These are phyloP conservation scores for Veloporphyrellus conicus DNA, from an alignment of 1,284 basidiomycete species.

Conservation along the genomic window DNA sequence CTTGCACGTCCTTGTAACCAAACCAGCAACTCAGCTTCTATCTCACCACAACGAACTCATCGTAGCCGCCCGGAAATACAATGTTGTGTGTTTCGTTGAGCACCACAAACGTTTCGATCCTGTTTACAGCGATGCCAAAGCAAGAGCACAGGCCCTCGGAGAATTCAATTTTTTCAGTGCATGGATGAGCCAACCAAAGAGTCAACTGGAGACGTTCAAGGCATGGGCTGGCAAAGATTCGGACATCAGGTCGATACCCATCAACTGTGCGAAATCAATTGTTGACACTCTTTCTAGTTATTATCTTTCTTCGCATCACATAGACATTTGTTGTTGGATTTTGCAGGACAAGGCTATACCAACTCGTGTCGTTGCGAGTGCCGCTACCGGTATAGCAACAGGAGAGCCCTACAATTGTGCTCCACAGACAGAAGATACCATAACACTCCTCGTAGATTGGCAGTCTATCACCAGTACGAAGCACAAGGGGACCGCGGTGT, in stretches of 20 bases:
- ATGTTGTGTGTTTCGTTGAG: conserved; percentile 87
- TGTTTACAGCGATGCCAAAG: conserved; percentile 86
- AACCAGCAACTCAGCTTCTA: conserved; percentile 85
- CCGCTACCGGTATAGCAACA: conserved; percentile 84
- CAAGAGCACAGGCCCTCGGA: conserved; percentile 70
- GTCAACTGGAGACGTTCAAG: conserved; percentile 88
- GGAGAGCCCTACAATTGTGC: conserved; percentile 82
- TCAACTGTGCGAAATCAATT: background rate
- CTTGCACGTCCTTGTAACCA: conserved; percentile 87
- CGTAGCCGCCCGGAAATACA: conserved; percentile 69
- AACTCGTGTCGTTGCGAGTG: conserved; percentile 82
- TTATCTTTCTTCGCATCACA: conserved; percentile 92
- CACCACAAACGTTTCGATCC: conserved; percentile 89
- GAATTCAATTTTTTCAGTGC: conserved; percentile 90
- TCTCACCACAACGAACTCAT: conserved; percentile 78
- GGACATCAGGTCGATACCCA: conserved; percentile 66
- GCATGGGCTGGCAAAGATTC: conserved; percentile 93
- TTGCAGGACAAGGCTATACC: conserved; percentile 77
- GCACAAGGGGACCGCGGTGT: conserved; percentile 78
- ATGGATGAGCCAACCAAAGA: conserved; percentile 95
- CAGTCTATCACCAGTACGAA: conserved; percentile 66
- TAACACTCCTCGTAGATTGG: conserved; percentile 92
- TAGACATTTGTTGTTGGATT: conserved; percentile 90
- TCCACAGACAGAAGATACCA: conserved; percentile 86
- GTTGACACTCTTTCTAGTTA: conserved; percentile 50